A percentile compares a stretch with the other conserved stretches of the same genome.
phyloP scores from a whole-genome alignment of 1,139 yeast genomes.

The Scheffersomyces titani region DNA sequence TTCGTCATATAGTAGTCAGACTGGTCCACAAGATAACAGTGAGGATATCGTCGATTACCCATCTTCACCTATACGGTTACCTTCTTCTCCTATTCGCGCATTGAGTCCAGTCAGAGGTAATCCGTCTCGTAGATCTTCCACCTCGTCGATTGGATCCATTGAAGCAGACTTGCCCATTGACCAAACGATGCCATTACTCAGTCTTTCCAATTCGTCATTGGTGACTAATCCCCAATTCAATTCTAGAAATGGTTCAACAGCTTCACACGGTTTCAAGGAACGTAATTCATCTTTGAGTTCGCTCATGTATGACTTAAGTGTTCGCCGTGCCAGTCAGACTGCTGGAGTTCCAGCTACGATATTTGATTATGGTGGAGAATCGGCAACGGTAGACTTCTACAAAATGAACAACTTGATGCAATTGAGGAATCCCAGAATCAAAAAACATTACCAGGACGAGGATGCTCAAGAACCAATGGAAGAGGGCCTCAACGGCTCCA shows the following conservation, averaged over 20 bases:
- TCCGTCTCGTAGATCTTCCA: conserved; percentile 21
- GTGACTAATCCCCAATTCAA: conserved; percentile 2
- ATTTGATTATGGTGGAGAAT: conserved; percentile 17
- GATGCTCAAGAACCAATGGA: not conserved
- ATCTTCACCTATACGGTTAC: conserved; percentile 6
- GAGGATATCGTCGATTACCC: conserved; percentile 10
- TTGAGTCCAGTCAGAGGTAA: not conserved
- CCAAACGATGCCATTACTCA: conserved; percentile 41
- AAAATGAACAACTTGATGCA: conserved; percentile 24
- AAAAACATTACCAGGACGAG: conserved; percentile 31
- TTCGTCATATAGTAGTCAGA: not conserved
- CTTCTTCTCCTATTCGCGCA: not conserved
- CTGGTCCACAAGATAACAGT: conserved; percentile 1
- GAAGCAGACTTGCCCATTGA: conserved; percentile 29
- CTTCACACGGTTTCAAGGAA: not conserved
- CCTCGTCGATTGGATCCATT: conserved; percentile 23
- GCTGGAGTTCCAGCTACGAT: conserved; percentile 16
- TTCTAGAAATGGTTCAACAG: not conserved
- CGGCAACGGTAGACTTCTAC: conserved; percentile 20
- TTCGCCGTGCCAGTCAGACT: conserved; percentile 20
- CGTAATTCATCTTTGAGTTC: conserved; percentile 12
- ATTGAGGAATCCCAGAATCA: conserved; percentile 38
- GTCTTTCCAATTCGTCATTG: conserved; percentile 31
- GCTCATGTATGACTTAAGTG: conserved; percentile 24
- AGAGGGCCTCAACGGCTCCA: not conserved